These are phyloP conservation scores for Linum tenue DNA, from an alignment of 345 rosid genomes.

Conservation along the genomic window DNA sequence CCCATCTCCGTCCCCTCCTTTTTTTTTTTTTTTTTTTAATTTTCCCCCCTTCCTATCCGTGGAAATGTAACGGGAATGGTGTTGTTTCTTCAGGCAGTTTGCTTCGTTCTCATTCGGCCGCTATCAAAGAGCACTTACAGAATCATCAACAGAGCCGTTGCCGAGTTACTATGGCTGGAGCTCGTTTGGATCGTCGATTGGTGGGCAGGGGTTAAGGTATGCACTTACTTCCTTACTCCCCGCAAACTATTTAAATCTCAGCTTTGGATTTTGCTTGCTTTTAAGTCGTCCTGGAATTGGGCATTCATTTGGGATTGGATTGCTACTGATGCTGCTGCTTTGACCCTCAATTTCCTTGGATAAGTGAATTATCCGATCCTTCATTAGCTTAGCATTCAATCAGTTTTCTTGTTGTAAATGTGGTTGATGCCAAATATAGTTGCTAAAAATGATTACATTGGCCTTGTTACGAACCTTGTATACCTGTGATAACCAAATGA, in stretches of 20 bases:
- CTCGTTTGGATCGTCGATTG: conserved; percentile 29
- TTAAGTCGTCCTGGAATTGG: not conserved
- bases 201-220: conserved; percentile 29
- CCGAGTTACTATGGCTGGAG: conserved; percentile 26
- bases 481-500: not conserved
- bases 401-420: not conserved
- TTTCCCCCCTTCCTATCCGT: not conserved
- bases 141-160: conserved; percentile 17
- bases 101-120: conserved; percentile 22
- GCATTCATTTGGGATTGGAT: not conserved
- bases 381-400: conserved; percentile 3
- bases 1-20: not conserved
- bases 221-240: not conserved
- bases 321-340: not conserved
- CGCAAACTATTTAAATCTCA: not conserved
- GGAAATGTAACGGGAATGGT: not conserved
- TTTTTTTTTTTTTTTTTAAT: not conserved
- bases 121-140: conserved; percentile 24
- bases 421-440: not conserved
- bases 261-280: not conserved
- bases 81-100: conserved; percentile 16
- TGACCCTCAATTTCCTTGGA: not conserved
- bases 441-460: not conserved
- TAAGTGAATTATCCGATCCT: not conserved
- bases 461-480: not conserved